Percentiles rank a stretch among this genome's conserved stretches.
phyloP scores from a whole-genome alignment of 352 stramenopile species.

The Phytopythium cucurbitacearum region DNA sequence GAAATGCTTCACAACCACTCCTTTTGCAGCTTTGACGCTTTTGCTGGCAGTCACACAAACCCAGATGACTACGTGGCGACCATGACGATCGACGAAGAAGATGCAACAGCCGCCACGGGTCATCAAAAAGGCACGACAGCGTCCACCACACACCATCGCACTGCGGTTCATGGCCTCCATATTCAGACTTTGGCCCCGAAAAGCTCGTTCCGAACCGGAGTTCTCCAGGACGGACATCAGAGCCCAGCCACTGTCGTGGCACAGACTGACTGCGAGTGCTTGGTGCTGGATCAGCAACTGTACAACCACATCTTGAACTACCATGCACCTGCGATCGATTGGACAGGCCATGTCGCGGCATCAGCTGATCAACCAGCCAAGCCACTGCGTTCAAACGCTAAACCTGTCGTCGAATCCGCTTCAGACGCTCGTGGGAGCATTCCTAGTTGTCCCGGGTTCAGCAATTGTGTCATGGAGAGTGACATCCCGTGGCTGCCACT shows the following conservation, averaged over 20 bases:
- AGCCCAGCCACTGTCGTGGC: constrained; percentile 50
- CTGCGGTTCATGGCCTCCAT: constrained; percentile 45
- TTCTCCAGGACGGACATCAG: constrained; percentile 29
- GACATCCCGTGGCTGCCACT: constrained; percentile 24
- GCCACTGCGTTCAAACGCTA: neutral
- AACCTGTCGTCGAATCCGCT: neutral
- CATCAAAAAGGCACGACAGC: constrained; percentile 1
- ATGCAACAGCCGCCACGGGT: neutral
- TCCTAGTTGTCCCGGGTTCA: neutral
- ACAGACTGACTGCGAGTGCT: constrained; percentile 46
- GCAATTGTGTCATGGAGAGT: constrained; percentile 1
- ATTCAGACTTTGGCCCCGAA: constrained; percentile 44
- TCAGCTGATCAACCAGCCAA: neutral
- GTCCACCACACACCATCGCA: constrained; percentile 19
- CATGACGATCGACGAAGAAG: neutral
- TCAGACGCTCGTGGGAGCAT: neutral
- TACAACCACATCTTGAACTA: constrained; percentile 33
- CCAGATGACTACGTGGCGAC: constrained; percentile 21
- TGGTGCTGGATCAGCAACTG: constrained; percentile 41
- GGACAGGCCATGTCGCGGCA: constrained; percentile 10
- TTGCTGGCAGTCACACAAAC: constrained; percentile 24
- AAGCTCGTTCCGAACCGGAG: constrained; percentile 55
- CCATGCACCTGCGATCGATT: constrained; percentile 30
- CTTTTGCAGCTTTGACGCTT: constrained; percentile 42
- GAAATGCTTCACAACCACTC: constrained; percentile 63